Evolutionary conservation across 371 early-diverging fungal species (phyloP), one percentile per base, ranked within the genome.

Genomic region (Polyrhizophydium stewartii): DNA sequence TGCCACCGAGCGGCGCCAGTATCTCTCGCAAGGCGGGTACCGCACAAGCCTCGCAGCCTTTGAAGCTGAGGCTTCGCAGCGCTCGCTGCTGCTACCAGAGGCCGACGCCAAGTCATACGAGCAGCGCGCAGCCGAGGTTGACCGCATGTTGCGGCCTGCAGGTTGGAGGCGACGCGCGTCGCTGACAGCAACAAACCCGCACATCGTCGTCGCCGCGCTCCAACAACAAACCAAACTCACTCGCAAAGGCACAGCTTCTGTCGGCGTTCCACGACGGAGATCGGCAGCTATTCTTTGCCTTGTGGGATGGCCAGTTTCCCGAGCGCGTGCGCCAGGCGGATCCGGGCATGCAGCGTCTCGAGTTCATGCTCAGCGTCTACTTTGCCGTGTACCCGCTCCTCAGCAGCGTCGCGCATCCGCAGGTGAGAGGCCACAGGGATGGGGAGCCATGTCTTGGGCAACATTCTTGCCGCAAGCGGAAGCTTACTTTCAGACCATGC

Each of bases 321-420:
- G 55, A 35, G 1, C 30, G 13, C 10, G 56, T 60, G 19, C 62
- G 65, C 21, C 31, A 25, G 25, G 16, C 7, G 5, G 81, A 75
- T 33, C 64, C 76, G 0, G 16, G 68, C 31, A 70, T 61, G 55
- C 66, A 66, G 50, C 57, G 61, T 38, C 50, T 82, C 30, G 83
- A 82, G 65, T 77, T 82, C 56, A 65, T 69, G 55, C 28, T 68
- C 49, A 70, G 64, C 55, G 72, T 82, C 32, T 76, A 81, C 56
- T 82, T 82, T 68, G 83, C 82, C 22, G 67, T 82, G 21, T 76
- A 64, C 32, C 77, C 80, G 37, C 58, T 78, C 41, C 66, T 70
- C 53, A 64, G 61, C 5, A 50, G 41, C 37, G 75, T 76, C 1
- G 58, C 62, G n/a, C 52, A 25, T 27, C 37, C 46, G 1, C 47